Base-by-base conservation (phyloP, 352 stramenopile species). In the Phytopythium oedochilum region DNA sequence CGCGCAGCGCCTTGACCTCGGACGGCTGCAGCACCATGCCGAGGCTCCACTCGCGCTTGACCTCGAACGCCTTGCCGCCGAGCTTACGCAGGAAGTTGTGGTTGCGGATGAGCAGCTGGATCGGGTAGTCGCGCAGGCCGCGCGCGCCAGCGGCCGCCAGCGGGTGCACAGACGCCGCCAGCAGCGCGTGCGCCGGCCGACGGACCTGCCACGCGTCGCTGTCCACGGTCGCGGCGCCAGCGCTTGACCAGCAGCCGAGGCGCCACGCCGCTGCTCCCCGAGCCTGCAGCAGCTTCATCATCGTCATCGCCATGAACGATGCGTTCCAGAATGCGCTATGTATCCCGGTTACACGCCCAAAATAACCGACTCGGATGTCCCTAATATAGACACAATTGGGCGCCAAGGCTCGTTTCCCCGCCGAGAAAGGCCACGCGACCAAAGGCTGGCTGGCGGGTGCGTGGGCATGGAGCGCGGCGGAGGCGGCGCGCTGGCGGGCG, bases 1-100 rank as follows among this genome's bases (percentile, higher is more conserved):
- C 71, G 29, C 83, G 66, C 34, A 93, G 65, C 47, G 78, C 76
- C 61, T 93, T 93, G 54, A 93, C 83, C 52, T 93, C 83, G 15
- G 77, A 89, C 23, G 83, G 76, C 58, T 88, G 45, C 26, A 93
- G 68, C 51, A 75, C 66, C 17, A 93, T 81, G 35, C 83, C 83
- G 38, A 91, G 59, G 47, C 75, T 86, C 73, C 77, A 88, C 59
- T 93, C 83, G 28, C 80, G 80, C 40, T 92, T 70, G n/a, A 91
- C 64, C 31, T 88, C 70, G 48, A 71, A 80, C 42, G 66, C 66
- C 50, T 64, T 79, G 45, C 59, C 60, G 40, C 67, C 54, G 34
- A 57, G 55, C 61, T 86, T 82, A 55, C 71, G 72, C 26, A 78
- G 38, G 50, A 91, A 87, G 31, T 71, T 76, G 45, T 89, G 76